Evolutionary conservation across 1,139 yeast genomes (phyloP), one percentile per base, ranked within the genome.

Genomic region (Eremothecium sinecaudum): DNA sequence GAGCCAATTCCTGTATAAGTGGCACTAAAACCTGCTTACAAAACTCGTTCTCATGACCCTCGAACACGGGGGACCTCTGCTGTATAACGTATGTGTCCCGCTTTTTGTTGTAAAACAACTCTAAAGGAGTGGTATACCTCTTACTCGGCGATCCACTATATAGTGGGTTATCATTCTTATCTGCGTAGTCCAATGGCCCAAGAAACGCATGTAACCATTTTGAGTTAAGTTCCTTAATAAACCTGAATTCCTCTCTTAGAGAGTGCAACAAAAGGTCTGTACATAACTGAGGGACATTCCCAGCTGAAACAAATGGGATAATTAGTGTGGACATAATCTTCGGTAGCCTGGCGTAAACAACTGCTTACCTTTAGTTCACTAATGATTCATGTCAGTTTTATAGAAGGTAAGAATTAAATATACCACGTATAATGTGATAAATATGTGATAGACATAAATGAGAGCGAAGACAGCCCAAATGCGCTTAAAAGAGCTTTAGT

Each of bases 281-380:
- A 0, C 92, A 62, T 35, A 87, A 63, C 56, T 90, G 98, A 0
- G 97, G 94, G 3, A 86, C 80, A 51, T 87, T 90, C 4, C 94
- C 97, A 12, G 84, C 71, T 3, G 95, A 76, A 0, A 90, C 81
- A 1, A 87, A 61, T 0, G 97, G 97, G 2, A 90, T 39, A 1
- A 87, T 53, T 13, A 84, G 53, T 2, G 48, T 48, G 4, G 41
- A 18, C 43, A 40, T 40, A 10, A 14, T 28, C 24, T 14, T n/a
- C 28, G 10, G 16, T 14, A 4, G 13, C 16, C 5, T 16, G 10
- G 9, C 21, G 10, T 8, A 19, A 10, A 10, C 7, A 19, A 19
- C 10, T 8, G 21, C 7, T 19, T 19, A 10, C 21, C 21, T 8
- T 10, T 19, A 19, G 21, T 19, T 19, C n/a, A n/a, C n/a, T n/a